A percentile compares a stretch with the other conserved stretches of the same genome.
phyloP scores from a whole-genome alignment of 768 basidiomycete species.

The Hortiboletus campestris region DNA sequence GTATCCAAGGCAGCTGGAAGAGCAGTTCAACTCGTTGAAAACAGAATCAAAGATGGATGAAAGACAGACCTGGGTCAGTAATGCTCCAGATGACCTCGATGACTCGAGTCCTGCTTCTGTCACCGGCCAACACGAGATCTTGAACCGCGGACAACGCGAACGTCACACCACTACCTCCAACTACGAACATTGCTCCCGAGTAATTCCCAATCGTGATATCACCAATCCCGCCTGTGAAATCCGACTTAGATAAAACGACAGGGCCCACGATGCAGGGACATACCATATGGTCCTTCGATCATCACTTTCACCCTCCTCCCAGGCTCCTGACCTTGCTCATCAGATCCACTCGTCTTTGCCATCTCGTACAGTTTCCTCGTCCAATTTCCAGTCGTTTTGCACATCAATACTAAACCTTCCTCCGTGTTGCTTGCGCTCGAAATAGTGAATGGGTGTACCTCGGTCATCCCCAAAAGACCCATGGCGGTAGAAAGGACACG shows the following conservation, averaged over 20 bases:
- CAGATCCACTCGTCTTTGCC: conserved; percentile 34
- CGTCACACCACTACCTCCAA: conserved; percentile 76
- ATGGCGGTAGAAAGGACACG: conserved; percentile 55
- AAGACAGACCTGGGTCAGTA: conserved; percentile 45
- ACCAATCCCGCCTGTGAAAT: conserved; percentile 49
- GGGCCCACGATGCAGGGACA: conserved; percentile 6
- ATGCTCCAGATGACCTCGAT: conserved; percentile 72
- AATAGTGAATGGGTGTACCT: conserved; percentile 82
- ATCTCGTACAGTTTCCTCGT: conserved; percentile 55
- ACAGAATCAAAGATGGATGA: not conserved
- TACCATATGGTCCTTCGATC: conserved; percentile 56
- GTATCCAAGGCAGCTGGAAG: conserved; percentile 42
- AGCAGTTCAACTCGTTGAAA: conserved; percentile 1
- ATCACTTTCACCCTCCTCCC: conserved; percentile 36
- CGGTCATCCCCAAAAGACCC: conserved; percentile 55
- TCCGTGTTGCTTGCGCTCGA: conserved; percentile 56
- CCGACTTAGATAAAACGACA: not conserved
- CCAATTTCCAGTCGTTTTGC: conserved; percentile 66
- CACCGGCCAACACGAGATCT: conserved; percentile 53
- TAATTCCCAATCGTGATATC: conserved; percentile 61
- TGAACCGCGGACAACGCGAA: conserved; percentile 62
- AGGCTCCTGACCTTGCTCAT: conserved; percentile 19
- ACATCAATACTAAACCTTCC: conserved; percentile 65
- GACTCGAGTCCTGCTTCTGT: conserved; percentile 50
- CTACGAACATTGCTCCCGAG: conserved; percentile 65